Evolutionary conservation across 331 rosid species (phyloP), one percentile per base, ranked within the genome.

Genomic region (Acacia concinna): DNA sequence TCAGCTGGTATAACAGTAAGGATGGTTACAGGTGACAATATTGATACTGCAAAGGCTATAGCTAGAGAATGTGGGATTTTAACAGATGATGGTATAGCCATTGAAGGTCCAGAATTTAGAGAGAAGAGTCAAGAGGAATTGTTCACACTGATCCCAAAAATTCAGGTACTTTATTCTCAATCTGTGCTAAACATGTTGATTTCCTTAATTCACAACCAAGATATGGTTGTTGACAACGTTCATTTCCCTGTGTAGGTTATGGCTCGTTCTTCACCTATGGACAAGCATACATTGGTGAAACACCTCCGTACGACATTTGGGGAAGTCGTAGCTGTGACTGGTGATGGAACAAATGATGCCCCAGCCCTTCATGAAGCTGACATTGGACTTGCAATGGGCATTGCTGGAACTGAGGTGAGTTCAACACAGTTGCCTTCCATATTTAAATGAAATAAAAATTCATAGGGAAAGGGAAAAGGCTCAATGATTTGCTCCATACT

Each of bases 311-410:
- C 98, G 73, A 86, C 97, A 15, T 89, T 96, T 60, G 86, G 86
- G 65, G 98, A 96, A 86, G 99, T 96, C n/a, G 99, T 96, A 75
- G 99, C 98, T 63, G 98, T 96, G 60, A 96, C 99, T 43, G 99
- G 99, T 15, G 99, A 93, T 76, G 99, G 99, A 81, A 96, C 97
- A 84, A 96, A 96, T 65, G 99, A 96, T 88, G 98, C 98, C 37
- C 99, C 99, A 3, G 99, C 99, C 14, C 99, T 96, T 82, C 98
- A 96, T 40, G 98, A 96, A 85, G 99, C 99, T 25, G 98, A 96
- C 80, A 93, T 96, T 84, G 99, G 99, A 83, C 89, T 96, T 49
- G 99, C 99, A 78, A 96, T 96, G 99, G 99, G 99, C 47, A 93
- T 96, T 47, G 98, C 98, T 49, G 99, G 99, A 75, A 96, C 99